A percentile compares a stretch with the other conserved stretches of the same genome.
Conservation (phyloP, 2,329 filamentous ascomycete genomes). For the Cladophialophora psammophila region DNA sequence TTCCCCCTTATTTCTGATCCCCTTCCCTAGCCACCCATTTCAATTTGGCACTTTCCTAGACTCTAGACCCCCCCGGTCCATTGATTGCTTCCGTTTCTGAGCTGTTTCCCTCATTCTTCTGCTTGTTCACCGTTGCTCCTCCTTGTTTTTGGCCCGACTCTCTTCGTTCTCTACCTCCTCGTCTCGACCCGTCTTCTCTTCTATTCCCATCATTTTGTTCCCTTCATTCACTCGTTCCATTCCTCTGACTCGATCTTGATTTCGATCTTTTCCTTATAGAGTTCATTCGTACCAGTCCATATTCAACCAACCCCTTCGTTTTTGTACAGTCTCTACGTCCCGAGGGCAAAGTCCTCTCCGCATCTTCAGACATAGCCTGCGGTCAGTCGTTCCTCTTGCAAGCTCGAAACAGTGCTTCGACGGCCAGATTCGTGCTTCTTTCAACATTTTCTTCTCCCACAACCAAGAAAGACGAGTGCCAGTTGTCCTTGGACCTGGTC, state of each 20-base stretch:
- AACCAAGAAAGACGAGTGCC: constrained; percentile 6
- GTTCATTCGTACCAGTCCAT: constrained; percentile 42
- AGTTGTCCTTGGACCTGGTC: constrained; percentile 35
- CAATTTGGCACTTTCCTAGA: constrained; percentile 23
- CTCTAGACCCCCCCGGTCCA: constrained; percentile 9
- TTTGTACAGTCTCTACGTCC: constrained; percentile 26
- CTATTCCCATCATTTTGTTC: constrained; percentile 39
- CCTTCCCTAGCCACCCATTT: constrained; percentile 36
- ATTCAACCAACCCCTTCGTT: constrained; percentile 41
- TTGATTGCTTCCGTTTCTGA: constrained; percentile 18
- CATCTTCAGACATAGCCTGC: constrained; percentile 8
- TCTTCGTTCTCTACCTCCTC: constrained; percentile 33
- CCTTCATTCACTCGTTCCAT: constrained; percentile 35
- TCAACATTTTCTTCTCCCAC: neutral
- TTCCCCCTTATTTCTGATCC: constrained; percentile 41
- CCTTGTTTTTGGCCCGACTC: constrained; percentile 28
- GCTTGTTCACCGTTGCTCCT: constrained; percentile 20
- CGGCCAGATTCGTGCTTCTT: constrained; percentile 5
- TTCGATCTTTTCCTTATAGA: constrained; percentile 34
- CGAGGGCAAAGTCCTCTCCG: constrained; percentile 6
- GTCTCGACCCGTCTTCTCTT: constrained; percentile 40
- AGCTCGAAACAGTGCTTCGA: constrained; percentile 9
- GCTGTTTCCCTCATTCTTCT: constrained; percentile 32
- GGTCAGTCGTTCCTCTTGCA: constrained; percentile 12
- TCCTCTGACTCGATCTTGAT: constrained; percentile 36